Evolutionary conservation across 441 rosid species (phyloP).

Genomic region (Bocquillonia castaneifolia): DNA sequence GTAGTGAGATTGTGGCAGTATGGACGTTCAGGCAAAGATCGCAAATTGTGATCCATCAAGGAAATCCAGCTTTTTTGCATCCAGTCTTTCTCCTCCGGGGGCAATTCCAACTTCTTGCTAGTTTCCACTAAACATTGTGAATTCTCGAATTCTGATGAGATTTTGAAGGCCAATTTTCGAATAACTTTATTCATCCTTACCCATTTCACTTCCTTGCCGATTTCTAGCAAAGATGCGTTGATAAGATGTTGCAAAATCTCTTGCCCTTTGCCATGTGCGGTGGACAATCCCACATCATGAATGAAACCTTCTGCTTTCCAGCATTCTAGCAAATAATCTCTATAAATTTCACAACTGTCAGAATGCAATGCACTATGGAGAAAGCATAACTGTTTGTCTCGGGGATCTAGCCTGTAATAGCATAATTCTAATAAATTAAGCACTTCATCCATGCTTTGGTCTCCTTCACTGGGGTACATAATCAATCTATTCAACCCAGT

Average conservation of each 20-base stretch:
- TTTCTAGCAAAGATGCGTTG: conserved; percentile 31
- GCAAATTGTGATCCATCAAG: conserved; percentile 14
- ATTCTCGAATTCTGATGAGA: neutral
- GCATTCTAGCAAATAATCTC: conserved; percentile 39
- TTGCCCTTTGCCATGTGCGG: conserved; percentile 20
- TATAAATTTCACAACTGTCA: conserved; percentile 23
- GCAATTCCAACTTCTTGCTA: neutral
- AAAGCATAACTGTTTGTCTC: conserved; percentile 21
- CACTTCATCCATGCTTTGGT: conserved; percentile 15
- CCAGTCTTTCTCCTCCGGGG: conserved; percentile 27
- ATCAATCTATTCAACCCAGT: conserved; percentile 14
- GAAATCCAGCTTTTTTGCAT: conserved; percentile 4
- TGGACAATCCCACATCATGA: conserved; percentile 9
- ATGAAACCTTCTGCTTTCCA: conserved; percentile 34
- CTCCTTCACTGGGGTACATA: neutral
- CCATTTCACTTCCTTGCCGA: conserved; percentile 20
- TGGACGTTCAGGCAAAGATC: conserved; percentile 18
- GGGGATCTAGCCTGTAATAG: conserved; percentile 29
- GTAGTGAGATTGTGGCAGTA: conserved; percentile 24
- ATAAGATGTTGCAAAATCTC: conserved; percentile 31
- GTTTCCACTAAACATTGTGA: conserved; percentile 21
- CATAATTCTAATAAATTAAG: conserved; percentile 31
- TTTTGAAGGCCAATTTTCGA: conserved; percentile 34
- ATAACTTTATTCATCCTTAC: conserved; percentile 32
- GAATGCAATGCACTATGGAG: conserved; percentile 37